A percentile compares a stretch with the other conserved stretches of the same genome.
Conservation (phyloP, 2,329 filamentous ascomycete species). For the Fusarium domesticum region DNA sequence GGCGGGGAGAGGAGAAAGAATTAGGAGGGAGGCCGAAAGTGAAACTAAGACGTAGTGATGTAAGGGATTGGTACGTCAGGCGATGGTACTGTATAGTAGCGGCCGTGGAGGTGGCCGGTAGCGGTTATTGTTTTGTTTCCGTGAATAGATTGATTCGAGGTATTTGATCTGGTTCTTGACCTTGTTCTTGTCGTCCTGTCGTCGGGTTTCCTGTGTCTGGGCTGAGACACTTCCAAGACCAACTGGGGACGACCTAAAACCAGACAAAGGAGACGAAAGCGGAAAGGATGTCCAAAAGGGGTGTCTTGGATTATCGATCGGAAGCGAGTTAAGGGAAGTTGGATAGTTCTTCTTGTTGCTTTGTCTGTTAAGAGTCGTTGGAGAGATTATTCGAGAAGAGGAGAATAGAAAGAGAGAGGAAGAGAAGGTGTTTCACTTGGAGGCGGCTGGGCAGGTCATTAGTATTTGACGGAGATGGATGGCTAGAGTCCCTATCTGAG, state of each 20-base stretch:
- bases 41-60: conserved; percentile 5
- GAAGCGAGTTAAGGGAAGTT: no score
- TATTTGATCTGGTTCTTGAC: background rate
- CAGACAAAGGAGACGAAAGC: conserved; percentile 24
- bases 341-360: no score
- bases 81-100: conserved; percentile 8
- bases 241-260: conserved; percentile 10
- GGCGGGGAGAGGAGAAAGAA: conserved; percentile 8
- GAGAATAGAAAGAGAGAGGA: conserved; percentile 2
- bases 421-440: conserved; percentile 3
- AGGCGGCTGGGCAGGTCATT: conserved; percentile 20
- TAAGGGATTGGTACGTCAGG: conserved; percentile 16
- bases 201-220: background rate
- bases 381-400: background rate
- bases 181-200: background rate
- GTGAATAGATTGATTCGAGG: background rate
- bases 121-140: background rate
- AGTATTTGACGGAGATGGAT: conserved; percentile 17
- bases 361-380: background rate
- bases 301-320: no score
- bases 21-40: conserved; percentile 10
- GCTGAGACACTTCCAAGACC: conserved; percentile 14
- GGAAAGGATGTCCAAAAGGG: conserved; percentile 17
- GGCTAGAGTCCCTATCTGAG: background rate
- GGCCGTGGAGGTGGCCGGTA: conserved; percentile 20